Percentiles rank a stretch among this genome's conserved stretches.
These are phyloP conservation scores for Penicillium sp. DNA, from an alignment of 2,329 filamentous ascomycete genomes.

Conservation along the genomic window DNA sequence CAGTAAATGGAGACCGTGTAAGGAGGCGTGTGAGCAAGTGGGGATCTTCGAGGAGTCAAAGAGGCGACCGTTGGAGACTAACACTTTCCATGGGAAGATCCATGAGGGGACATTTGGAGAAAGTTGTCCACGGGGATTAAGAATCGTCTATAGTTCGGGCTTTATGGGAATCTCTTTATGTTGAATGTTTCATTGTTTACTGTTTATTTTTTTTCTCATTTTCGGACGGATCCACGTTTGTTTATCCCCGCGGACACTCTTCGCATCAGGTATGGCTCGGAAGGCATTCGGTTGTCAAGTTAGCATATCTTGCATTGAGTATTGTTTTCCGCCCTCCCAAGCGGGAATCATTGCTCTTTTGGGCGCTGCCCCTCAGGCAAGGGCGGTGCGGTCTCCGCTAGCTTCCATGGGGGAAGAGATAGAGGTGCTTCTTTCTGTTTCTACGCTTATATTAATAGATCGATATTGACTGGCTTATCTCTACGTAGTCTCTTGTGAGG, in stretches of 20 bases:
- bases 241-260: not conserved
- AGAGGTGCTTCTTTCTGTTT: conserved; percentile 3
- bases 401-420: not conserved
- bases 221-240: not conserved
- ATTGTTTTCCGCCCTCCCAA: not conserved
- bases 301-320: not conserved
- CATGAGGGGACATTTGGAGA: not conserved
- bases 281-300: not conserved
- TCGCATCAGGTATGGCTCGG: not conserved
- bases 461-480: not conserved
- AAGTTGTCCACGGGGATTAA: conserved; percentile 1
- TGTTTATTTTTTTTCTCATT: not conserved
- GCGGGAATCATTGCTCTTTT: conserved; percentile 9
- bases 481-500: not conserved
- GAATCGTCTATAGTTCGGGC: not conserved
- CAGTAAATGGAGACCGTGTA: conserved; percentile 16
- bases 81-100: not conserved
- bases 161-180: not conserved
- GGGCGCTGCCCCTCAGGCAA: not conserved
- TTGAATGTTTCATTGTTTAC: not conserved
- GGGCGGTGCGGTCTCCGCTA: not conserved
- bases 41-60: not conserved
- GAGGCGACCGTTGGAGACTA: not conserved
- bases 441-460: conserved; percentile 10
- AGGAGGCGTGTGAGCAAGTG: not conserved